These are phyloP conservation scores for Phytophthora nicotianae DNA, from an alignment of 352 stramenopile genomes.

Conservation along the genomic window DNA sequence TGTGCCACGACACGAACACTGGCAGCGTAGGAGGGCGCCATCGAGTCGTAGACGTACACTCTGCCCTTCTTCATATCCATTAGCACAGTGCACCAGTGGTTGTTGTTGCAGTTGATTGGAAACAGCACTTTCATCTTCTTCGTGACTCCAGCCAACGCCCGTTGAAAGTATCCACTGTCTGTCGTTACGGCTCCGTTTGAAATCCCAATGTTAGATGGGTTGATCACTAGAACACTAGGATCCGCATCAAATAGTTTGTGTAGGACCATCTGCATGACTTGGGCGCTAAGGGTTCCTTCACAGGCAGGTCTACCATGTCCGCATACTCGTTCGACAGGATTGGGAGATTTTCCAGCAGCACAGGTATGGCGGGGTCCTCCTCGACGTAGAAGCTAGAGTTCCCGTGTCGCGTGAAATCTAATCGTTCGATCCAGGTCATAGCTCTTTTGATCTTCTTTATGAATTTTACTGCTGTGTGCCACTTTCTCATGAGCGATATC, in stretches of 20 bases:
- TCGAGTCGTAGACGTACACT: conserved; percentile 10
- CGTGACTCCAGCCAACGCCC: not conserved
- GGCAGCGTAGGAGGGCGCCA: not conserved
- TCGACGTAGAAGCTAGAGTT: not conserved
- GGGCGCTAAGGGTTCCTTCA: not conserved
- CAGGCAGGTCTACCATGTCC: not conserved
- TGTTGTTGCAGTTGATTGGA: conserved; percentile 1
- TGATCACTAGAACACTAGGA: not conserved
- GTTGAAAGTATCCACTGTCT: not conserved
- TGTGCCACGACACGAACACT: conserved; percentile 10
- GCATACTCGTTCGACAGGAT: not conserved
- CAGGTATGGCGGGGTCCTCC: not conserved
- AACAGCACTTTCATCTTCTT: not conserved
- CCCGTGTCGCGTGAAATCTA: not conserved
- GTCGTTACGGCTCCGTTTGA: not conserved
- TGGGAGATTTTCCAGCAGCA: not conserved
- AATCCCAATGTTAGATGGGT: not conserved
- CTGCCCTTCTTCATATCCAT: conserved; percentile 4
- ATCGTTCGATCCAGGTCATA: conserved; percentile 1
- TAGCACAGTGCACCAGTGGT: conserved; percentile 6
- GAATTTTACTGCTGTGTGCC: not conserved
- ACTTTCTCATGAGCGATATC: conserved; percentile 8
- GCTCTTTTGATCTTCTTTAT: not conserved
- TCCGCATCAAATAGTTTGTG: not conserved
- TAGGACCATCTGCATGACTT: not conserved